A percentile compares a stretch with the other conserved stretches of the same genome.
These are phyloP conservation scores for Euphorbia tirucalli DNA, from an alignment of 345 rosid genomes.

Conservation along the genomic window DNA sequence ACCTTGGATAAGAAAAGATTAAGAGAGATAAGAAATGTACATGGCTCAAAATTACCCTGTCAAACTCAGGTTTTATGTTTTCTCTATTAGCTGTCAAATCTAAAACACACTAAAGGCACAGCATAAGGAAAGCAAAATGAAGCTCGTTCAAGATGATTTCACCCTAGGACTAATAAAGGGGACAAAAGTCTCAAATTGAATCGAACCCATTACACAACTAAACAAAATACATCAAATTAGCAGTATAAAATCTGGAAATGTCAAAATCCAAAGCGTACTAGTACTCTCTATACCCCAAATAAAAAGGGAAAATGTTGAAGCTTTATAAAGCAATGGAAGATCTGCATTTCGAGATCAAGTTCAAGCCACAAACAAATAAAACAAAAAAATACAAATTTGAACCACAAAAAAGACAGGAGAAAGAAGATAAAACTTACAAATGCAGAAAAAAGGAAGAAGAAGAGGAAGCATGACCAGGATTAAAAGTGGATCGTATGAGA, in stretches of 20 bases:
- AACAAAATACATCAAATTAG: too few relatives aligned
- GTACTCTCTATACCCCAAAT: too few relatives aligned
- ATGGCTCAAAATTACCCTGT: neutral
- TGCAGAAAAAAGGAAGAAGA: neutral
- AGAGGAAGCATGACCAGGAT: conserved; percentile 23
- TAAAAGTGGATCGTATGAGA: too few relatives aligned
- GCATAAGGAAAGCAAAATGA: neutral
- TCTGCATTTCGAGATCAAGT: conserved; percentile 6
- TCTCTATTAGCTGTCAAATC: neutral
- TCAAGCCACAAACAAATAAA: too few relatives aligned
- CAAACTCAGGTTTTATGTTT: neutral
- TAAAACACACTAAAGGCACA: neutral
- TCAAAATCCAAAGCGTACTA: too few relatives aligned
- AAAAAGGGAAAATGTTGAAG: neutral
- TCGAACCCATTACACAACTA: neutral
- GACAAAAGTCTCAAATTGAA: neutral
- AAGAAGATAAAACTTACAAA: conserved; percentile 19
- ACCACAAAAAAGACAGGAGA: neutral
- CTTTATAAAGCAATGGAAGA: neutral
- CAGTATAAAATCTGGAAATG: too few relatives aligned
- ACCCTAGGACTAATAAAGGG: neutral
- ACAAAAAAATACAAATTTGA: neutral
- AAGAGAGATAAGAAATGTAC: neutral
- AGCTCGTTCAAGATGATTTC: neutral
- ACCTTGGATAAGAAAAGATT: neutral